Conservation (phyloP, 2,329 filamentous ascomycete species). For the Clonostachys chloroleuca region DNA sequence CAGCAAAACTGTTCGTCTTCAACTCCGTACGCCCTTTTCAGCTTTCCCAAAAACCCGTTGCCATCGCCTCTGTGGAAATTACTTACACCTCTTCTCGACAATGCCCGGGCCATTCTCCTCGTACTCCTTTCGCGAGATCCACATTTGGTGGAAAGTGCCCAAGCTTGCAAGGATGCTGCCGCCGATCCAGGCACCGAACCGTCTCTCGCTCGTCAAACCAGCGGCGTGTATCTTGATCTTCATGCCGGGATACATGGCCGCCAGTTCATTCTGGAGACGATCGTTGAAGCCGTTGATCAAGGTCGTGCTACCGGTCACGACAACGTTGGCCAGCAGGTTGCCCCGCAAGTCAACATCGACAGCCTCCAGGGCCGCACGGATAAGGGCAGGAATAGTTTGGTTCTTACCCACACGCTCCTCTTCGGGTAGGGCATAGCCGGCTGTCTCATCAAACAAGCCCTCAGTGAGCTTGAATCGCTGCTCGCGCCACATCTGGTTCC, state of each 20-base stretch:
- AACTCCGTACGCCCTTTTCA: slow-evolving; percentile 2
- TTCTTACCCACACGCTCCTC: slow-evolving; percentile 53
- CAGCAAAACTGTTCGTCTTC: background rate
- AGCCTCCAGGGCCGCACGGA: slow-evolving; percentile 70
- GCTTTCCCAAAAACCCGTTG: background rate
- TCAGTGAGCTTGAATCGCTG: slow-evolving; percentile 86
- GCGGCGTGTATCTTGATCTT: slow-evolving; percentile 86
- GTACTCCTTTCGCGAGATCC: slow-evolving; percentile 97
- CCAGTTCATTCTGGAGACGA: slow-evolving; percentile 80
- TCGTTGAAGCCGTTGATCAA: slow-evolving; percentile 91
- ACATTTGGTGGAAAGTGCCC: slow-evolving; percentile 99
- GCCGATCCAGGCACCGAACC: slow-evolving; percentile 93
- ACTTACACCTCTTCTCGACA: slow-evolving; percentile 96
- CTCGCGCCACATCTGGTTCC: slow-evolving; percentile 89
- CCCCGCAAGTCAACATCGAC: slow-evolving; percentile 88
- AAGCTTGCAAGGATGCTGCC: slow-evolving; percentile 93
- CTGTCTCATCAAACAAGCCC: slow-evolving; percentile 84
- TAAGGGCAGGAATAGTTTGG: slow-evolving; percentile 80
- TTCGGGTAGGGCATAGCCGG: slow-evolving; percentile 52
- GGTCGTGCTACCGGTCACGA: slow-evolving; percentile 85
- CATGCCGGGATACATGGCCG: slow-evolving; percentile 75
- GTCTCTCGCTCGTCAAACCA: slow-evolving; percentile 79
- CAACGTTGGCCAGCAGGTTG: slow-evolving; percentile 80
- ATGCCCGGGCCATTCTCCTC: slow-evolving; percentile 89
- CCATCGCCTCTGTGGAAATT: slow-evolving; percentile 8